Conservation (phyloP, 2,329 filamentous ascomycete genomes). For the Thyridium curvatum region DNA sequence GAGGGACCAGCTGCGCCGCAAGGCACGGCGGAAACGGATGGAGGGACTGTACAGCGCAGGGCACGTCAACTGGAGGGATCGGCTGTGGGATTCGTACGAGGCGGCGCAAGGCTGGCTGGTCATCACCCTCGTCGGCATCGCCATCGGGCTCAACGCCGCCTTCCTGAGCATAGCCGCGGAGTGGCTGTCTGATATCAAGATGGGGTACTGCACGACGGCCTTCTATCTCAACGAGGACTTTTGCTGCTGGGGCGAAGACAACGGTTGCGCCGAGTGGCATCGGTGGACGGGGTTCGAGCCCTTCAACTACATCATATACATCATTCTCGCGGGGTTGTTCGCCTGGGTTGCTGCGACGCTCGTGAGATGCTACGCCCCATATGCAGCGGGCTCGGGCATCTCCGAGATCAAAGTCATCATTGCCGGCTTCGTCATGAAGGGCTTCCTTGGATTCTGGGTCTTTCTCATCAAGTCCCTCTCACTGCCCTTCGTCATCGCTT, state of each 20-base stretch:
- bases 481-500: constrained; percentile 86
- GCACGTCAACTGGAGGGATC: constrained; percentile 70
- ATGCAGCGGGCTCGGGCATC: constrained; percentile 93
- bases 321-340: constrained; percentile 70
- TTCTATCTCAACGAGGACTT: constrained; percentile 98
- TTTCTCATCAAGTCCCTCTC: constrained; percentile 90
- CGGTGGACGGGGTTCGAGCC: constrained; percentile 74
- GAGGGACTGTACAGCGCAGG: constrained; percentile 61
- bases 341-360: constrained; percentile 76
- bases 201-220: constrained; percentile 89
- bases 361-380: constrained; percentile 88
- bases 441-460: constrained; percentile 87
- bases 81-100: constrained; percentile 81
- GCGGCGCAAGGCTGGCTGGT: constrained; percentile 98
- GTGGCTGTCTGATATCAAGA: constrained; percentile 92
- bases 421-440: constrained; percentile 98
- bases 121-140: constrained; percentile 84
- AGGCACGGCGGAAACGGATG: constrained; percentile 65
- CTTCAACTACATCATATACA: constrained; percentile 83
- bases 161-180: constrained; percentile 94
- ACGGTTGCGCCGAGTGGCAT: constrained; percentile 84
- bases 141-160: constrained; percentile 88
- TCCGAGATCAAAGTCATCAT: constrained; percentile 99
- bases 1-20: constrained; percentile 78
- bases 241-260: constrained; percentile 95